phyloP scores from a whole-genome alignment of 169 alveolate species.

The Cryptosporidium felis region DNA sequence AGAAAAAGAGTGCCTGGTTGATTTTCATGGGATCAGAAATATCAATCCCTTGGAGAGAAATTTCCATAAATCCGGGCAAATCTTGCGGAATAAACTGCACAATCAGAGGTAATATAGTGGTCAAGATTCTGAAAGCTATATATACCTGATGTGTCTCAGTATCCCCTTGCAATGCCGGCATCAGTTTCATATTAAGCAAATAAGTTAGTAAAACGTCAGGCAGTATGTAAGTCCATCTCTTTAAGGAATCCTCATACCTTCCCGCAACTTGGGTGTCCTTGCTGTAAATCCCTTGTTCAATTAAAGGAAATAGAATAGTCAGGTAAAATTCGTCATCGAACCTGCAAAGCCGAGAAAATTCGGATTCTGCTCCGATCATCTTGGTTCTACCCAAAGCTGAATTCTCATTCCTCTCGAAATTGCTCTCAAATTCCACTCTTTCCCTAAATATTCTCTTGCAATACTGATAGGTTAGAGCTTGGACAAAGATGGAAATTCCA shows the following conservation, averaged over 20 bases:
- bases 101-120: conserved; percentile 45
- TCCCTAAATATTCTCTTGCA: conserved; percentile 61
- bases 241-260: conserved; percentile 46
- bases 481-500: conserved; percentile 46
- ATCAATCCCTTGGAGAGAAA: conserved; percentile 65
- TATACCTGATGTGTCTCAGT: conserved; percentile 60
- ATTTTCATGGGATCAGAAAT: conserved; percentile 60
- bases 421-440: too few relatives aligned
- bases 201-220: conserved; percentile 34
- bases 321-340: conserved; percentile 54
- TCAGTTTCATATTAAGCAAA: conserved; percentile 15
- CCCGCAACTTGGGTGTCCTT: conserved; percentile 48
- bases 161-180: conserved; percentile 49
- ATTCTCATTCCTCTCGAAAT: too few relatives aligned
- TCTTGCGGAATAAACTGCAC: conserved; percentile 54
- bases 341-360: conserved; percentile 20
- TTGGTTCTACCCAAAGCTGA: too few relatives aligned
- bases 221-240: conserved; percentile 62
- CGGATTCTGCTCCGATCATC: too few relatives aligned
- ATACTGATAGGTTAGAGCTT: conserved; percentile 61
- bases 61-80: conserved; percentile 15
- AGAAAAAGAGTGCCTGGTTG: conserved; percentile 32
- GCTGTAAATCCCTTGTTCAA: conserved; percentile 64
- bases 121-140: conserved; percentile 43
- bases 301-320: conserved; percentile 41